phyloP scores from a whole-genome alignment of 108 stramenopile genomes.

The Fragilaria crotonensis region DNA sequence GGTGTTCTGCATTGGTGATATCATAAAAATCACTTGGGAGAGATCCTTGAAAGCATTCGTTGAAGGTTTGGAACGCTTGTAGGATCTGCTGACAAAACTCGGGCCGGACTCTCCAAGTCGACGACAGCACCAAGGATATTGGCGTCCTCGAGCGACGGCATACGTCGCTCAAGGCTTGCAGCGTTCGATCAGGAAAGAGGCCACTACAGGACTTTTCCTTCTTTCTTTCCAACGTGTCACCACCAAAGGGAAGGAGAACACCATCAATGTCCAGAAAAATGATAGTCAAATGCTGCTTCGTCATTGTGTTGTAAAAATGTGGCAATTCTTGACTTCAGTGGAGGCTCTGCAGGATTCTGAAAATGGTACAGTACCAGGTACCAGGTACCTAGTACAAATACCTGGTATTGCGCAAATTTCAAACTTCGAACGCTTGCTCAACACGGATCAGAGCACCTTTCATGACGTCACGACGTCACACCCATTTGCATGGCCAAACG shows the following conservation, averaged over 20 bases:
- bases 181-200: conserved; percentile 46
- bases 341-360: too few species aligned
- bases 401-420: too few species aligned
- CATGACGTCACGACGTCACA: too few species aligned
- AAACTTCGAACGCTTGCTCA: too few species aligned
- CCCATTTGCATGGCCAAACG: too few species aligned
- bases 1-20: conserved; percentile 44
- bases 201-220: conserved; percentile 7
- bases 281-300: too few species aligned
- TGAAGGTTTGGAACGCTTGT: conserved; percentile 27
- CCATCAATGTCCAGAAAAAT: conserved; percentile 77
- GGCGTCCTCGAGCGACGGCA: conserved; percentile 19
- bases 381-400: too few species aligned
- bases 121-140: conserved; percentile 38
- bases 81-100: conserved; percentile 51
- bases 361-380: too few species aligned
- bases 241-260: conserved; percentile 63
- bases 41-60: conserved; percentile 3
- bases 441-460: too few species aligned
- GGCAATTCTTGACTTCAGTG: too few species aligned
- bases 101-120: conserved; percentile 53
- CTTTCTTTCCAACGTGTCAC: not conserved
- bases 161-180: conserved; percentile 32
- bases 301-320: too few species aligned
- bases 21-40: conserved; percentile 29